phyloP scores from a whole-genome alignment of 345 rosid species.

The Gossypium thurberi region DNA sequence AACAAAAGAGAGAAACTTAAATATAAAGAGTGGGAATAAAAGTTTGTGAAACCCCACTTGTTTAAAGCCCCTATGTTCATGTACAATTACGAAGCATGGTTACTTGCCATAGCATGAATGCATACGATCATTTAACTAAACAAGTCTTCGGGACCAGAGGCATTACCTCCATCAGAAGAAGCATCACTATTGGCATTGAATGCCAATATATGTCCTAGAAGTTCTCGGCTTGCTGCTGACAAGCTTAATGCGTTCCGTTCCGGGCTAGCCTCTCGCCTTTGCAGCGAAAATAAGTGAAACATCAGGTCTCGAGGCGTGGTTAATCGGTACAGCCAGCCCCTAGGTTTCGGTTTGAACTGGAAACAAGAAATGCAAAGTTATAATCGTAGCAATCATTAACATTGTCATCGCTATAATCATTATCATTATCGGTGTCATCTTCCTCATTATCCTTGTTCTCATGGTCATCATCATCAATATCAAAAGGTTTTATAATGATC shows the following conservation, averaged over 20 bases:
- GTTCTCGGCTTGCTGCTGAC: constrained; percentile 36
- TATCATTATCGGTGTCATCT: constrained; percentile 9
- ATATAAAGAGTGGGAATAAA: background rate
- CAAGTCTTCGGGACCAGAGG: constrained; percentile 33
- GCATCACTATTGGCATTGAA: constrained; percentile 36
- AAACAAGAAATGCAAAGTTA: constrained; percentile 35
- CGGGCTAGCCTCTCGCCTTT: constrained; percentile 25
- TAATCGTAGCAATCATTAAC: constrained; percentile 16
- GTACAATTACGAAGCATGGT: constrained; percentile 20
- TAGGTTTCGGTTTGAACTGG: constrained; percentile 52
- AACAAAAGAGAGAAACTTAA: background rate
- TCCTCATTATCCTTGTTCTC: background rate
- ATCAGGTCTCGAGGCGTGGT: constrained; percentile 45
- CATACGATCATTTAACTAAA: constrained; percentile 21
- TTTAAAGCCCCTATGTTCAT: constrained; percentile 17
- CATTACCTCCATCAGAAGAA: constrained; percentile 37
- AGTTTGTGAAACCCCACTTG: background rate
- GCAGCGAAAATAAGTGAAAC: constrained; percentile 47
- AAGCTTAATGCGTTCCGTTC: constrained; percentile 33
- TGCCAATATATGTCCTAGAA: constrained; percentile 37
- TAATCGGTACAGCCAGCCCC: constrained; percentile 43
- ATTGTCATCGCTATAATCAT: constrained; percentile 4
- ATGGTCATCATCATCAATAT: constrained; percentile 17
- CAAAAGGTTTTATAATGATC: background rate
- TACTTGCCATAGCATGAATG: background rate